A percentile compares a stretch with the other conserved stretches of the same genome.
Conservation (phyloP, 2,329 filamentous ascomycete genomes). For the Aspergillus novofumigatus region DNA sequence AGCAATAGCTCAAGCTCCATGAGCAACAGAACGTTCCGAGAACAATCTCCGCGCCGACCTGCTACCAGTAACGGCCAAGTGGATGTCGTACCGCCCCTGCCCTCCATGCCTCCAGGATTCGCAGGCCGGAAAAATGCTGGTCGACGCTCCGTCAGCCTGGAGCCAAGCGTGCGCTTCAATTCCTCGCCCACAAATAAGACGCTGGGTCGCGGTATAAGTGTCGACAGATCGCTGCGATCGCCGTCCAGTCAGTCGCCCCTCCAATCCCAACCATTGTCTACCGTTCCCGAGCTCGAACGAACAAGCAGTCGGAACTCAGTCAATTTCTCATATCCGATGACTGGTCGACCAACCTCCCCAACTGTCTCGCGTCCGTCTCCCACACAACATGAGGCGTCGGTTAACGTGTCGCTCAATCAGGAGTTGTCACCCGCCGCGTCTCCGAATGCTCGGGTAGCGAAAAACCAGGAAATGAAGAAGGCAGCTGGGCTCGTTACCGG, state of each 20-base stretch:
- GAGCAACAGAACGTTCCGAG: slow-evolving; percentile 83
- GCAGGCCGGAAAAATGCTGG: slow-evolving; percentile 26
- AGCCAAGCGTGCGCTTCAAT: slow-evolving; percentile 45
- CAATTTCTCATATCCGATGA: slow-evolving; percentile 47
- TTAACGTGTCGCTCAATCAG: slow-evolving; percentile 12
- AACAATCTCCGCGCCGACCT: slow-evolving; percentile 57
- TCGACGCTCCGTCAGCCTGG: slow-evolving; percentile 49
- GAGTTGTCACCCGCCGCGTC: slow-evolving; percentile 21
- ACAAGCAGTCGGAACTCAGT: slow-evolving; percentile 41
- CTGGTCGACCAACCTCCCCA: slow-evolving; percentile 40
- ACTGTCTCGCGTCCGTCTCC: slow-evolving; percentile 13
- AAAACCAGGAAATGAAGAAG: slow-evolving; percentile 27
- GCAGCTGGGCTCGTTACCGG: slow-evolving; percentile 19
- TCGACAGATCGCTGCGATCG: slow-evolving; percentile 30
- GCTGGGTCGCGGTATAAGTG: slow-evolving; percentile 35
- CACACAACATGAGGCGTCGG: slow-evolving; percentile 14
- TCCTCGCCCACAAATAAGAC: slow-evolving; percentile 40
- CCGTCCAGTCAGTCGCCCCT: slow-evolving; percentile 8
- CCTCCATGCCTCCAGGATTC: slow-evolving; percentile 60
- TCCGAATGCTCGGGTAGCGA: slow-evolving; percentile 19
- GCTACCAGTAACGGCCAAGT: slow-evolving; percentile 43
- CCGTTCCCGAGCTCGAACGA: slow-evolving; percentile 35
- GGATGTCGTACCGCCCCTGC: slow-evolving; percentile 67
- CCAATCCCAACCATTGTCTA: slow-evolving; percentile 21
- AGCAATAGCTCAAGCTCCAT: slow-evolving; percentile 73